Conservation (phyloP, 1,284 basidiomycete species). For the Pterulicium gracile region DNA sequence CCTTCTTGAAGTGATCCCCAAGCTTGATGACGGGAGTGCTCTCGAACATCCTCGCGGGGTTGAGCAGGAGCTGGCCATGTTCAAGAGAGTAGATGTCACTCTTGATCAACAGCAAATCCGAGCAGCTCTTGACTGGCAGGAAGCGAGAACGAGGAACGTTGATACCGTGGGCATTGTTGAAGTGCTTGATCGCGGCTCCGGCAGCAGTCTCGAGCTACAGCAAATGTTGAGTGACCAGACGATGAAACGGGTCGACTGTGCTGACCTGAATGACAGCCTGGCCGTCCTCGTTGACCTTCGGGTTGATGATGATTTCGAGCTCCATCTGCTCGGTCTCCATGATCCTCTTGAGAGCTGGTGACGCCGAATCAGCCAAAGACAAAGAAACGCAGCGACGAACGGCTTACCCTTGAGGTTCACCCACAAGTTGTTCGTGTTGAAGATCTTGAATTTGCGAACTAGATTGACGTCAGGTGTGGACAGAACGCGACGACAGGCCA, state of each 20-base stretch:
- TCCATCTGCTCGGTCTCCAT: conserved; percentile 92
- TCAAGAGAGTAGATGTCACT: conserved; percentile 92
- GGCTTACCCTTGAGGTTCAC: conserved; percentile 71
- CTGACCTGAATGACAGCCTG: conserved; percentile 70
- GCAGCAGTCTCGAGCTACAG: conserved; percentile 92
- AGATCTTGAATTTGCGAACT: conserved; percentile 90
- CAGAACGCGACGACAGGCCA: neutral
- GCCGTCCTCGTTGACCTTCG: conserved; percentile 82
- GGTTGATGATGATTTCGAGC: conserved; percentile 91
- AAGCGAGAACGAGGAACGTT: conserved; percentile 97
- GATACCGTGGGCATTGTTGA: conserved; percentile 90
- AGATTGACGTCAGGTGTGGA: conserved; percentile 17
- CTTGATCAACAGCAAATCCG: conserved; percentile 91
- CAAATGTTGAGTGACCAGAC: conserved; percentile 5
- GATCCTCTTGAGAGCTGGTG: conserved; percentile 80
- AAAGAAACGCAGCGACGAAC: conserved; percentile 1
- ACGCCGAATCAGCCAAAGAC: conserved; percentile 8
- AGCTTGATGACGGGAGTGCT: conserved; percentile 97
- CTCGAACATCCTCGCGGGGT: conserved; percentile 83
- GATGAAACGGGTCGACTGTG: neutral
- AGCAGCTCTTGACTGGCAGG: conserved; percentile 92
- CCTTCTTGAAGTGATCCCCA: conserved; percentile 86
- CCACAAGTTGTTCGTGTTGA: conserved; percentile 99
- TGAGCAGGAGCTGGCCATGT: conserved; percentile 93
- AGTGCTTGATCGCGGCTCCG: conserved; percentile 97